phyloP scores from a whole-genome alignment of 345 rosid species.

The Chamaenerion angustifolium region DNA sequence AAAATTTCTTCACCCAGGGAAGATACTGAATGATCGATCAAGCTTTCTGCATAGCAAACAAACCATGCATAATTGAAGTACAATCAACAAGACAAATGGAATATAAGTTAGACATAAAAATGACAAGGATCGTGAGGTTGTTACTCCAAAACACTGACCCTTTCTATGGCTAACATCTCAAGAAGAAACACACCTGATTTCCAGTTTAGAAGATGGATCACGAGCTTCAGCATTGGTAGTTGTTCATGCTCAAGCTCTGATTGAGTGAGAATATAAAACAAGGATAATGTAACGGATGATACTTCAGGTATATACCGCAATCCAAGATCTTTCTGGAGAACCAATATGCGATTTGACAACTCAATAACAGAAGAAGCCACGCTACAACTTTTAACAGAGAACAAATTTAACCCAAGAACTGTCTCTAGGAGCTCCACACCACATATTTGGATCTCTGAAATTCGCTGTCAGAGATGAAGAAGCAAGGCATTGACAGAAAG shows the following conservation, averaged over 20 bases:
- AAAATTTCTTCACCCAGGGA: conserved; percentile 48
- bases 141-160: conserved; percentile 1
- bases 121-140: conserved; percentile 6
- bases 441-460: conserved; percentile 38
- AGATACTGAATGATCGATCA: conserved; percentile 17
- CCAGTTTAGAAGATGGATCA: conserved; percentile 61
- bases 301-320: conserved; percentile 37
- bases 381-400: conserved; percentile 23
- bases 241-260: conserved; percentile 80
- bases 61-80: neutral
- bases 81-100: neutral
- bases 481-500: neutral
- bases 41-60: conserved; percentile 21
- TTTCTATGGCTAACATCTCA: too few species aligned
- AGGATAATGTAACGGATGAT: conserved; percentile 37
- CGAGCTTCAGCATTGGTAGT: conserved; percentile 47
- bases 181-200: conserved; percentile 23
- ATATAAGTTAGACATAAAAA: neutral
- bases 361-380: conserved; percentile 38
- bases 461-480: conserved; percentile 23
- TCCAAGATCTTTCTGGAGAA: conserved; percentile 50
- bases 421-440: conserved; percentile 47
- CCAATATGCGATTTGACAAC: conserved; percentile 42
- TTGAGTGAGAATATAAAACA: conserved; percentile 38
- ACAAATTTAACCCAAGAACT: conserved; percentile 27